Percentiles rank a stretch among this genome's conserved stretches.
These are phyloP conservation scores for Piromyces finnis DNA, from an alignment of 192 early-diverging fungal species.

Conservation along the genomic window DNA sequence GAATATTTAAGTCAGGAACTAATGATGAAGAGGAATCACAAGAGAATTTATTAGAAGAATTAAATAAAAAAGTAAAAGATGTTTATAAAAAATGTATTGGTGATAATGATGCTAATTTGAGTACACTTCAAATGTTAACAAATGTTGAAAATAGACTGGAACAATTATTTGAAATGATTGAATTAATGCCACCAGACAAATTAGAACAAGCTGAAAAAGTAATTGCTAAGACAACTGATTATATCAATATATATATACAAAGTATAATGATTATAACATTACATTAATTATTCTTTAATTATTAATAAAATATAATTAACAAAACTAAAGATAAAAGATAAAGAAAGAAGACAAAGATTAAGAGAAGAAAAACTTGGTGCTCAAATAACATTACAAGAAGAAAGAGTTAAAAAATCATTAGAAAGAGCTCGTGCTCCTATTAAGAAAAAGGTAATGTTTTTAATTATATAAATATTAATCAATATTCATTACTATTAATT, in stretches of 20 bases:
- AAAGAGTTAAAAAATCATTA: slow-evolving; percentile 29
- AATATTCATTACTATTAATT: too few species aligned
- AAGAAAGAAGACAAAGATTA: slow-evolving; percentile 28
- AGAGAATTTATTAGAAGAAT: slow-evolving; percentile 28
- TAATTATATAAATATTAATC: too few species aligned
- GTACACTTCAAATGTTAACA: slow-evolving; percentile 35
- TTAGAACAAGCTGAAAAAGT: slow-evolving; percentile 45
- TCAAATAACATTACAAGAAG: slow-evolving; percentile 28
- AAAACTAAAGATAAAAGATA: slow-evolving; percentile 25
- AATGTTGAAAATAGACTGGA: slow-evolving; percentile 36
- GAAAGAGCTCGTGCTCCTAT: slow-evolving; percentile 39
- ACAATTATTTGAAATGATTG: slow-evolving; percentile 36
- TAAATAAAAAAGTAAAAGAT: slow-evolving; percentile 37
- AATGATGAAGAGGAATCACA: slow-evolving; percentile 25
- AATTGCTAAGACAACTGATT: too few species aligned
- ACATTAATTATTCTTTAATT: too few species aligned
- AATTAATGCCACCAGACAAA: slow-evolving; percentile 36
- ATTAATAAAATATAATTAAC: too few species aligned
- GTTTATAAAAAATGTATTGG: slow-evolving; percentile 33
- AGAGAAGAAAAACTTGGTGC: slow-evolving; percentile 38
- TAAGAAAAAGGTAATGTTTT: slow-evolving; percentile 36
- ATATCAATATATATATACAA: too few species aligned
- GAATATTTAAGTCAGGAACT: slow-evolving; percentile 18
- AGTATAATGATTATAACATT: too few species aligned
- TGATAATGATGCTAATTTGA: slow-evolving; percentile 30